Base-by-base conservation (phyloP, 352 stramenopile genomes). In the Globisporangium sylvaticum region DNA sequence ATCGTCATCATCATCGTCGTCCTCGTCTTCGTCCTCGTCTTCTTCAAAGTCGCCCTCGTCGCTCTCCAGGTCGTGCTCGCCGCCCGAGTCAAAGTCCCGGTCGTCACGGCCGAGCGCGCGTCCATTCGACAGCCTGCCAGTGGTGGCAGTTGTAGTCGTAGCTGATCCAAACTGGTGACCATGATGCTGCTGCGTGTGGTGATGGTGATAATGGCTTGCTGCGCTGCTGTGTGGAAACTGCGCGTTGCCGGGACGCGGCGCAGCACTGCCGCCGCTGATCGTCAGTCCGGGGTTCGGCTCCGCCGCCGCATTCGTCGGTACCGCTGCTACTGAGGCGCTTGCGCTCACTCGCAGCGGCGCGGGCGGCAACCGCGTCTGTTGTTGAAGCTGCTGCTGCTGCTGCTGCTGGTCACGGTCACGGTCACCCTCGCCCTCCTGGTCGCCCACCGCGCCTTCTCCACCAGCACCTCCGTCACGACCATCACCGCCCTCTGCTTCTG, bases 1-100 rank as follows among this genome's bases (percentile, higher is more conserved):
- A 12, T 83, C 78, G 0, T 84, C 79, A 1, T 85, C 75, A 1
- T 85, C 75, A 0, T 83, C 78, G 0, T 88, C 80, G 1, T 83
- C 71, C 0, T 83, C 71, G 27, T 83, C 78, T 29, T 71, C 65
- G 31, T 66, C 71, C 24, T 70, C 57, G 50, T 63, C 57, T 24
- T 68, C 66, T 24, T 76, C 66, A 10, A 57, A 63, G 10, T 60
- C 68, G 9, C 50, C 62, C n/a, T 62, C 75, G 2, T 69, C 50
- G 25, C 39, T 68, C 15, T 69, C 55, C 7, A 66, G 6, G n/a
- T 67, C 58, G 29, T 72, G 60, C 29, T 76, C 70, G 29, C 54
- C 58, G 29, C 57, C 48, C 15, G 67, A 72, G 24, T 70, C 65
- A 27, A 62, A 62, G 12, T 61, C 65, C 1, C 52, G 59, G 27